Evolutionary conservation across 768 basidiomycete species (phyloP).

Genomic region (Daedaleopsis sinensis): DNA sequence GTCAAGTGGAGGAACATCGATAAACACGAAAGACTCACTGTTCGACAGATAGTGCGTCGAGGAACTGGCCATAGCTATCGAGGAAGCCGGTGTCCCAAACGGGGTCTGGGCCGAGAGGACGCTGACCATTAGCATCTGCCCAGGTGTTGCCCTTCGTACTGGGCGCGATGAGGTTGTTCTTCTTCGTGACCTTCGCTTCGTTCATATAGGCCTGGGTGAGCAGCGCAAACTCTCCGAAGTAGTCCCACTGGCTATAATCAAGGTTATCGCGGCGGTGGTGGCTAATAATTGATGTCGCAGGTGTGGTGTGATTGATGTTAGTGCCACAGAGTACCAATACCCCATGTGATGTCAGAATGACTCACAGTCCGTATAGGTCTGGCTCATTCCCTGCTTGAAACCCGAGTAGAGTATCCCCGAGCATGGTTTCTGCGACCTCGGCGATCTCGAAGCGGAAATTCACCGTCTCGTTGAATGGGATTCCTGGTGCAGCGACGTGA

Average conservation of each 20-base stretch:
- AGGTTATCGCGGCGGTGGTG: conserved; percentile 39
- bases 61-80: conserved; percentile 40
- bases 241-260: conserved; percentile 34
- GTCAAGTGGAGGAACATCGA: too few species aligned
- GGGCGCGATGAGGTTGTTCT: conserved; percentile 61
- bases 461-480: conserved; percentile 29
- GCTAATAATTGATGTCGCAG: neutral
- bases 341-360: neutral
- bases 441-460: conserved; percentile 38
- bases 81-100: conserved; percentile 57
- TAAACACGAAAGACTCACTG: conserved; percentile 39
- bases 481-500: conserved; percentile 33
- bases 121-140: conserved; percentile 31
- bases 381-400: conserved; percentile 62
- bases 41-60: conserved; percentile 57
- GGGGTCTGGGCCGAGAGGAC: conserved; percentile 43
- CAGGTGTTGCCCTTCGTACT: conserved; percentile 48
- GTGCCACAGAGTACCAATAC: too few species aligned
- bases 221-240: conserved; percentile 31
- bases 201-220: conserved; percentile 27
- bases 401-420: conserved; percentile 45
- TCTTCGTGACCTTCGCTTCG: conserved; percentile 32
- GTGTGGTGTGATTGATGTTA: too few species aligned
- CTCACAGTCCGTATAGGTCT: conserved; percentile 48
- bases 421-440: conserved; percentile 40